Percentiles rank a stretch among this genome's conserved stretches.
phyloP scores from a whole-genome alignment of 257 asterid species.

The Jacaranda mimosifolia region DNA sequence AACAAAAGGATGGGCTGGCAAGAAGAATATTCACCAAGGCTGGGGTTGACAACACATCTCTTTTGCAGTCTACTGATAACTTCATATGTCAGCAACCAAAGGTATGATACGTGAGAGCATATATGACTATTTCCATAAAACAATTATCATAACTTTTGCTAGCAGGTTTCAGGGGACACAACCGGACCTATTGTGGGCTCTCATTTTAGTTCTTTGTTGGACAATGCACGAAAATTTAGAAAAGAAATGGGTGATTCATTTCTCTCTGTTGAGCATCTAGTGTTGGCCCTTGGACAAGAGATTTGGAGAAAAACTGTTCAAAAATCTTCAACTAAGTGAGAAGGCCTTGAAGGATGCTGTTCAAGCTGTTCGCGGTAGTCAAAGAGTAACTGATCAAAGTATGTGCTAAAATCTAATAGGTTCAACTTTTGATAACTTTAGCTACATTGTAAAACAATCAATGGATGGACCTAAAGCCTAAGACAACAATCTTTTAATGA shows the following conservation, averaged over 20 bases:
- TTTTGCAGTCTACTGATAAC: slow-evolving; percentile 71
- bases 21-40: slow-evolving; percentile 90
- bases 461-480: not conserved
- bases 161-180: slow-evolving; percentile 80
- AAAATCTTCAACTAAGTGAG: slow-evolving; percentile 68
- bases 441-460: slow-evolving; percentile 17
- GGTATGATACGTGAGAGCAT: slow-evolving; percentile 46
- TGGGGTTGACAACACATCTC: slow-evolving; percentile 82
- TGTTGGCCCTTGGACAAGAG: slow-evolving; percentile 81
- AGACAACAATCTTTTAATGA: no score
- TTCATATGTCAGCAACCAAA: slow-evolving; percentile 86
- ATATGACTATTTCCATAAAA: not conserved
- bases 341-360: slow-evolving; percentile 86
- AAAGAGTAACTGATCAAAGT: slow-evolving; percentile 91
- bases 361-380: slow-evolving; percentile 88
- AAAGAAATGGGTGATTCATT: slow-evolving; percentile 90
- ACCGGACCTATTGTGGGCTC: slow-evolving; percentile 83
- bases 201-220: slow-evolving; percentile 70
- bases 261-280: slow-evolving; percentile 92
- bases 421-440: slow-evolving; percentile 25
- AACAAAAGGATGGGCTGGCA: slow-evolving; percentile 94
- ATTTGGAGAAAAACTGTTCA: slow-evolving; percentile 77
- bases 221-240: slow-evolving; percentile 70
- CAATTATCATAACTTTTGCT: slow-evolving; percentile 28
- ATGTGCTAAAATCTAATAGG: slow-evolving; percentile 31